Percentiles rank a stretch among this genome's conserved stretches.
These are phyloP conservation scores for Nadsonia starkeyi-henricii DNA, from an alignment of 1,139 yeast genomes.

Conservation along the genomic window DNA sequence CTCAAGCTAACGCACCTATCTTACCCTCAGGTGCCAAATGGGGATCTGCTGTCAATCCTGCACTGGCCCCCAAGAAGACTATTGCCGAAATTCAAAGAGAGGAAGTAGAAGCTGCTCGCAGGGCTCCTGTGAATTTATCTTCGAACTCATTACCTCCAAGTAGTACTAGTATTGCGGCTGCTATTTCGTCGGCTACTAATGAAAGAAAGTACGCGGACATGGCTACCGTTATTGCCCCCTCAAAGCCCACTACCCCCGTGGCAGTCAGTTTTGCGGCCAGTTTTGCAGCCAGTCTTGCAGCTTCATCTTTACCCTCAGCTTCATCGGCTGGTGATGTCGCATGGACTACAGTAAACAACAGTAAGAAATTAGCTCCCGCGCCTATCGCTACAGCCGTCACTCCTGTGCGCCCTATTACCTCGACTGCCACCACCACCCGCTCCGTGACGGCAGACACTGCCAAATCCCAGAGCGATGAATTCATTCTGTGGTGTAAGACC, in stretches of 20 bases:
- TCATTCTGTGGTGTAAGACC: conserved; percentile 71
- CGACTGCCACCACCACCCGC: conserved; percentile 19
- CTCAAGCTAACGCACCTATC: conserved; percentile 14
- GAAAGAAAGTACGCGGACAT: conserved; percentile 20
- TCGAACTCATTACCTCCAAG: not conserved
- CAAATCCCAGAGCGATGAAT: conserved; percentile 35
- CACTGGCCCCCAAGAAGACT: conserved; percentile 26
- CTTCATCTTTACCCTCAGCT: conserved; percentile 20
- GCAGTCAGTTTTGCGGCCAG: conserved; percentile 6
- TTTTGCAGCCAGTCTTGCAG: conserved; percentile 11
- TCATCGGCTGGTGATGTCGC: conserved; percentile 8
- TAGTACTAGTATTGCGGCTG: conserved; percentile 4
- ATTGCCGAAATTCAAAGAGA: conserved; percentile 37
- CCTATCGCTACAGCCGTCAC: conserved; percentile 31
- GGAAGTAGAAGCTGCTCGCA: conserved; percentile 23
- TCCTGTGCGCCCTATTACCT: conserved; percentile 26
- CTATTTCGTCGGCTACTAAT: conserved; percentile 13
- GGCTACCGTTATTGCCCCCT: conserved; percentile 14
- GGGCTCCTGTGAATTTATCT: conserved; percentile 15
- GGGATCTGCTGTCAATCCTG: conserved; percentile 29
- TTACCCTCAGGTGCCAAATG: conserved; percentile 42
- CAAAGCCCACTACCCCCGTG: conserved; percentile 10
- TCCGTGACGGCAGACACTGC: conserved; percentile 7
- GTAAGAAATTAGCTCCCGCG: conserved; percentile 23
- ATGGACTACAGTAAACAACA: conserved; percentile 8